phyloP scores from a whole-genome alignment of 129 eudicot genomes.

The Flaveria linearis region DNA sequence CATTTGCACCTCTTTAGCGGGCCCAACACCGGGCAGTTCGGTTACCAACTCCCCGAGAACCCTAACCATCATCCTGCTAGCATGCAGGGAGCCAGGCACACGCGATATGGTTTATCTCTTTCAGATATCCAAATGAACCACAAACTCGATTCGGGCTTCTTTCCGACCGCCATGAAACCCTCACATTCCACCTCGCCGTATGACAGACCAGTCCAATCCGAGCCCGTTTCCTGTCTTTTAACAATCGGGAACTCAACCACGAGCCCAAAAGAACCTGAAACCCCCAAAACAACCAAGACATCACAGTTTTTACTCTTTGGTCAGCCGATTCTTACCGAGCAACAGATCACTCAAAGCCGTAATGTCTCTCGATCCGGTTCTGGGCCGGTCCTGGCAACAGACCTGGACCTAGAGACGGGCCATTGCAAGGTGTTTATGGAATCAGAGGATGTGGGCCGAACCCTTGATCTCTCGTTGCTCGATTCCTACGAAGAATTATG shows the following conservation, averaged over 20 bases:
- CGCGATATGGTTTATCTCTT: conserved; percentile 72
- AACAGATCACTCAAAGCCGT: conserved; percentile 63
- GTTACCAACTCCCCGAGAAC: conserved; percentile 65
- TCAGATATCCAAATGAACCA: conserved; percentile 69
- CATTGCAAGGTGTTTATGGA: conserved; percentile 93
- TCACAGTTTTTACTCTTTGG: conserved; percentile 81
- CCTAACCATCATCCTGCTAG: conserved; percentile 80
- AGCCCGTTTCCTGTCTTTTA: conserved; percentile 73
- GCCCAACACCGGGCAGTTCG: conserved; percentile 58
- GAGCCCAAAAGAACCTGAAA: conserved; percentile 38
- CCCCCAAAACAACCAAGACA: conserved; percentile 39
- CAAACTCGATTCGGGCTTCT: conserved; percentile 55
- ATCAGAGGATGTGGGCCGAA: conserved; percentile 86
- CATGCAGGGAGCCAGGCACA: conserved; percentile 99
- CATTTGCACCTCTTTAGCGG: conserved; percentile 56
- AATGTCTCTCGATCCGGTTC: conserved; percentile 43
- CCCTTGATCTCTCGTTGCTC: conserved; percentile 72
- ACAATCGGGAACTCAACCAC: conserved; percentile 62
- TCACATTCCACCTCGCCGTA: conserved; percentile 30
- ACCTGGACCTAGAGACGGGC: conserved; percentile 52
- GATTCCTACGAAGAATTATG: conserved; percentile 72
- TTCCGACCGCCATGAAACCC: conserved; percentile 46
- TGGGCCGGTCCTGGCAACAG: conserved; percentile 34
- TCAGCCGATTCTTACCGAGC: conserved; percentile 77
- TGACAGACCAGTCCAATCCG: conserved; percentile 46